phyloP scores from a whole-genome alignment of 176 grass and related monocot species.

The Bolboschoenus planiculmis region DNA sequence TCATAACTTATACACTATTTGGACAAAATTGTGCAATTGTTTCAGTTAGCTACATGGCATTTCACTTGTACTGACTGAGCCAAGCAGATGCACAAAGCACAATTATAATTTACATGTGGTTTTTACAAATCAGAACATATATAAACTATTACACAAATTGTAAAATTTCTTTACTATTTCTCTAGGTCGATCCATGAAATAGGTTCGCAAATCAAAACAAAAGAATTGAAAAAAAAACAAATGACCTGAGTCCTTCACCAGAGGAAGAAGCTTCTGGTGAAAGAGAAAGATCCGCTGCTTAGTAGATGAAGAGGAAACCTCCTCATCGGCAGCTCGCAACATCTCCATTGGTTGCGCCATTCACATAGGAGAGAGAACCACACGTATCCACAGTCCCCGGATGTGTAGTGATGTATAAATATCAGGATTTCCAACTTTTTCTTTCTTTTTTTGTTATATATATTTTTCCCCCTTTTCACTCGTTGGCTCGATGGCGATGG shows the following conservation, averaged over 20 bases:
- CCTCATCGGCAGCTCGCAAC: constrained; percentile 51
- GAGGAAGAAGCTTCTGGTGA: constrained; percentile 40
- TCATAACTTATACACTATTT: neutral
- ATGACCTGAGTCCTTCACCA: constrained; percentile 34
- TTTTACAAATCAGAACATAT: neutral
- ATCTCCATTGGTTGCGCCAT: constrained; percentile 43
- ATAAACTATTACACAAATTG: neutral
- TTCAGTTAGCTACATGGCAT: neutral
- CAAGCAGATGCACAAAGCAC: neutral
- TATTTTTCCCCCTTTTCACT: neutral
- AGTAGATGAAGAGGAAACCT: constrained; percentile 61
- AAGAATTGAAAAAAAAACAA: constrained; percentile 11
- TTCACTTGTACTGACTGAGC: neutral
- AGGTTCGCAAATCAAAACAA: constrained; percentile 1
- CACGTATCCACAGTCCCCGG: neutral
- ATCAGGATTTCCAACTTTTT: neutral
- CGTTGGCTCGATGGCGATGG: neutral
- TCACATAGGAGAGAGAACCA: neutral
- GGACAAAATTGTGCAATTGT: neutral
- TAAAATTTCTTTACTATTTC: neutral
- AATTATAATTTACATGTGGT: neutral
- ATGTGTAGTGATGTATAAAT: neutral
- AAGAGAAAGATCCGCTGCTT: constrained; percentile 79
- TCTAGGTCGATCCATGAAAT: neutral
- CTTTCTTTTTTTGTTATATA: neutral